Evolutionary conservation across 2,329 filamentous ascomycete genomes (phyloP), one percentile per base, ranked within the genome.

Genomic region (Ophiostoma novo-ulmi): DNA sequence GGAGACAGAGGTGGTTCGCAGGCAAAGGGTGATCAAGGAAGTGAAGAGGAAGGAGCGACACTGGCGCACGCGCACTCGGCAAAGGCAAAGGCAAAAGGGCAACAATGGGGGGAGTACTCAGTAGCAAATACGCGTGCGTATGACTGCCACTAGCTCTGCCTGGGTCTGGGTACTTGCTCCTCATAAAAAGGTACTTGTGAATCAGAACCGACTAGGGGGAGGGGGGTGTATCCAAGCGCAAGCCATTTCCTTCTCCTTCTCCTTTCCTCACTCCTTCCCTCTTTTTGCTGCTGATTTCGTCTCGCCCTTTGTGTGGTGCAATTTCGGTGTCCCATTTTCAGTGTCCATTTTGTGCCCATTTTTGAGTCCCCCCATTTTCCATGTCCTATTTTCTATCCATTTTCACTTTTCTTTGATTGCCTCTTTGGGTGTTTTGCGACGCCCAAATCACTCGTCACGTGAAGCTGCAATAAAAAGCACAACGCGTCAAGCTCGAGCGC

Each of bases 371-470:
- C 44, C 44, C 44, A 48, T 48, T 48, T 48, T n/a, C 44, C 44
- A 20, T 48, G 44, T 48, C 44, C 44, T 17, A 48, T 48, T 48
- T 48, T 48, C 41, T 13, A 39, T 2, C 38, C 11, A 7, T 3
- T 17, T 17, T 48, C 17, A 39, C 38, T 26, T 63, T 63, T 63
- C 5, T 35, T 4, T 10, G 26, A 63, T 63, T 63, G 58, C 58
- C 58, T 63, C 58, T 63, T 63, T 63, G 58, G 58, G 58, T 26
- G 52, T 26, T 58, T 26, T 35, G 58, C 58, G 58, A 17, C 63
- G 11, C 35, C 63, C 35, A 65, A 36, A 65, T 65, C 63, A 65
- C 63, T 65, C 63, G 63, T 41, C 63, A 65, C 63, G 63, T 65
- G 63, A 11, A 44, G 5, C 31, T 20, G 17, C 31, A 26, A 65